These are phyloP conservation scores for Plenodomus tracheiphilus DNA, from an alignment of 2,329 filamentous ascomycete species.

Conservation along the genomic window DNA sequence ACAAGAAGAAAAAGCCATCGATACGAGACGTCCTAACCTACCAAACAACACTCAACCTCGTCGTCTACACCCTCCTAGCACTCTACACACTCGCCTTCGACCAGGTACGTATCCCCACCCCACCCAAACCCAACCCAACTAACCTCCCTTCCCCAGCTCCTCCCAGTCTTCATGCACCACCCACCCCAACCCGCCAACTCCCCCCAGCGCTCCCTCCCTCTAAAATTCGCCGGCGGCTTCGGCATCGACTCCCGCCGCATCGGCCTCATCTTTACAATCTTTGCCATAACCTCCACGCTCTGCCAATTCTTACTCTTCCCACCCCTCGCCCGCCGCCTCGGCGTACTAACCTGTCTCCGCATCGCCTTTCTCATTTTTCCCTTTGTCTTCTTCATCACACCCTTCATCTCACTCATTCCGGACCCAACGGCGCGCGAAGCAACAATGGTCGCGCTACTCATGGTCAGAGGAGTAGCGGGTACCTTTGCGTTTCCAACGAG, in stretches of 20 bases:
- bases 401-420: conserved; percentile 72
- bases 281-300: conserved; percentile 76
- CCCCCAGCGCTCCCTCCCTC: conserved; percentile 65
- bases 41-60: conserved; percentile 74
- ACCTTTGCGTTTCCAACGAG: conserved; percentile 89
- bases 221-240: conserved; percentile 83
- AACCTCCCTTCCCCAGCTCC: conserved; percentile 49
- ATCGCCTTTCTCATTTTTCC: conserved; percentile 70
- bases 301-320: conserved; percentile 89
- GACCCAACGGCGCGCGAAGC: conserved; percentile 57
- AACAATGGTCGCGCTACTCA: conserved; percentile 67
- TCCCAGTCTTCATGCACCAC: conserved; percentile 87
- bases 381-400: conserved; percentile 76
- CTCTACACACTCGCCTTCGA: conserved; percentile 85
- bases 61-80: conserved; percentile 78
- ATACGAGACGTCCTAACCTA: conserved; percentile 69
- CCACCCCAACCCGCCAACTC: conserved; percentile 58
- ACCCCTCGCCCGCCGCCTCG: conserved; percentile 69
- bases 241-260: conserved; percentile 74
- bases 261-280: conserved; percentile 81
- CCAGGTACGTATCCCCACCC: conserved; percentile 51
- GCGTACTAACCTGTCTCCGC: conserved; percentile 74
- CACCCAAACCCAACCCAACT: neutral
- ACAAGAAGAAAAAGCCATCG: conserved; percentile 36
- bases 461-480: conserved; percentile 72